These are phyloP conservation scores for Nigrograna mackinnonii DNA, from an alignment of 2,329 filamentous ascomycete genomes.

Conservation along the genomic window DNA sequence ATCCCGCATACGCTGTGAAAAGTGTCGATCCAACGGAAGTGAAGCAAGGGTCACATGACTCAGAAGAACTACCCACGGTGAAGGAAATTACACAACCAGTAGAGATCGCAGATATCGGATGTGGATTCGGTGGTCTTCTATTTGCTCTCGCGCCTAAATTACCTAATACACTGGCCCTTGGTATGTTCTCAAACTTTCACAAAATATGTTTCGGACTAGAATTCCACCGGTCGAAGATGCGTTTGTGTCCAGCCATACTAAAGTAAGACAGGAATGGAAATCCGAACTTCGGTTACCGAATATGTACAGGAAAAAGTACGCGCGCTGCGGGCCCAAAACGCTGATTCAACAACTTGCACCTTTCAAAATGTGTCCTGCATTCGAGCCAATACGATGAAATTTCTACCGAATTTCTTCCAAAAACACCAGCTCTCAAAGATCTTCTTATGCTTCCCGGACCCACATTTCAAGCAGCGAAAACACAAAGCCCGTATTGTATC, in stretches of 20 bases:
- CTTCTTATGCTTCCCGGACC: constrained; percentile 98
- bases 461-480: constrained; percentile 96
- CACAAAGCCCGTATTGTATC: constrained; percentile 97
- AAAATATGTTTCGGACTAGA: neutral
- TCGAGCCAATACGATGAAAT: constrained; percentile 97
- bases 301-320: constrained; percentile 88
- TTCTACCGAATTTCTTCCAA: constrained; percentile 95
- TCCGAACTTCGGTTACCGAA: constrained; percentile 85
- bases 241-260: too few relatives aligned
- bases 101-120: constrained; percentile 95
- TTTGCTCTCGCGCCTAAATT: constrained; percentile 82
- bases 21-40: constrained; percentile 29
- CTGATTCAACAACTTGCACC: constrained; percentile 43
- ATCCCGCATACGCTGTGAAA: constrained; percentile 68
- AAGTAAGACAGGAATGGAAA: constrained; percentile 75
- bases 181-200: constrained; percentile 49
- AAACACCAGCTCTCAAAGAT: constrained; percentile 83
- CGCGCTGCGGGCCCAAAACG: constrained; percentile 72
- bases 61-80: constrained; percentile 7
- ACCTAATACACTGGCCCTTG: constrained; percentile 81
- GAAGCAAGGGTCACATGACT: constrained; percentile 28
- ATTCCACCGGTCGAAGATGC: neutral
- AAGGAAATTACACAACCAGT: constrained; percentile 66
- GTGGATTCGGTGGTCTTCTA: constrained; percentile 89
- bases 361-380: constrained; percentile 91